Evolutionary conservation across 2,329 filamentous ascomycete genomes (phyloP).

Genomic region (Exophiala oligosperma): DNA sequence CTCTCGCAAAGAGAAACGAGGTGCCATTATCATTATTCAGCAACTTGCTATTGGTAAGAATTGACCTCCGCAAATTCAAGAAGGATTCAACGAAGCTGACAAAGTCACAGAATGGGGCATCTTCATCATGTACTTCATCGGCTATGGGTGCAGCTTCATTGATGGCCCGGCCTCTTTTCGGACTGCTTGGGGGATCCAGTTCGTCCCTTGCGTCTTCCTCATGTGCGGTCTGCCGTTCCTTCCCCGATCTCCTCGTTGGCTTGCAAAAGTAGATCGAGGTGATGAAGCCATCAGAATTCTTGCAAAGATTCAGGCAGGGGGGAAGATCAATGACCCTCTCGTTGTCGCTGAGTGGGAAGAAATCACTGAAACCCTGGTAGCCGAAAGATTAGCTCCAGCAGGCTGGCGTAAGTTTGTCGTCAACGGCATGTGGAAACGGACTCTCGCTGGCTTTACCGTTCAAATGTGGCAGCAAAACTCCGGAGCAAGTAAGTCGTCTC

Average conservation of each 20-base stretch:
- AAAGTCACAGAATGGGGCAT: slow-evolving; percentile 39
- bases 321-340: slow-evolving; percentile 46
- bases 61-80: not conserved
- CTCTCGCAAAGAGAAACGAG: slow-evolving; percentile 42
- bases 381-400: slow-evolving; percentile 39
- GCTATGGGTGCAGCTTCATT: slow-evolving; percentile 48
- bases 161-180: slow-evolving; percentile 43
- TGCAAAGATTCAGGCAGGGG: slow-evolving; percentile 47
- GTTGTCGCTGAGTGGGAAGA: slow-evolving; percentile 53
- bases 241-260: slow-evolving; percentile 49
- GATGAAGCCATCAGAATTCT: slow-evolving; percentile 48
- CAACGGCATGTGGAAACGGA: slow-evolving; percentile 61
- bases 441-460: slow-evolving; percentile 56
- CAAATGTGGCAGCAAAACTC: slow-evolving; percentile 58
- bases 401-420: slow-evolving; percentile 48
- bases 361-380: slow-evolving; percentile 43
- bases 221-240: slow-evolving; percentile 48
- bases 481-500: slow-evolving; percentile 34
- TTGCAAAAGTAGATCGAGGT: slow-evolving; percentile 47
- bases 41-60: slow-evolving; percentile 43
- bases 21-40: slow-evolving; percentile 45
- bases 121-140: slow-evolving; percentile 51
- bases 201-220: slow-evolving; percentile 46
- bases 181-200: slow-evolving; percentile 49
- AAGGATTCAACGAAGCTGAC: not conserved